Conservation (phyloP, 2,329 filamentous ascomycete species). For the Monosporascus ibericus region DNA sequence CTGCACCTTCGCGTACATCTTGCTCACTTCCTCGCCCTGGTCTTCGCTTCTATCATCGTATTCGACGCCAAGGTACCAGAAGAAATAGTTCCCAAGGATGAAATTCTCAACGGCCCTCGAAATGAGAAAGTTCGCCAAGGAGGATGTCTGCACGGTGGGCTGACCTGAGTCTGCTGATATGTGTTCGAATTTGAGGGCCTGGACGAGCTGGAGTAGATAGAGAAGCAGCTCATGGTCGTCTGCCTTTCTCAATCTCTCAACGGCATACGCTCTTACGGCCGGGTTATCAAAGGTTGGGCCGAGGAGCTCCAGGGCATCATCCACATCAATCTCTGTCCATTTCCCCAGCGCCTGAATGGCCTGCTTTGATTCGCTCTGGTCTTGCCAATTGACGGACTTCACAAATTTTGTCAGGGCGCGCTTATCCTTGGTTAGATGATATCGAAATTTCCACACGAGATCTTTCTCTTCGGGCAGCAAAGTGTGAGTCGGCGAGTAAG, state of each 20-base stretch:
- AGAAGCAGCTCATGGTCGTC: constrained; percentile 87
- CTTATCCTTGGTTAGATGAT: constrained; percentile 90
- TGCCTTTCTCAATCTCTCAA: constrained; percentile 83
- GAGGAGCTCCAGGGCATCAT: constrained; percentile 89
- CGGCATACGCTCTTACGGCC: constrained; percentile 85
- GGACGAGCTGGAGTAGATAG: constrained; percentile 89
- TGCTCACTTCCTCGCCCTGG: constrained; percentile 67
- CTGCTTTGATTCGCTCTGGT: constrained; percentile 77
- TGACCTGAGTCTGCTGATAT: constrained; percentile 57
- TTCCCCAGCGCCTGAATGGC: constrained; percentile 84
- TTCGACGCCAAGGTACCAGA: constrained; percentile 99
- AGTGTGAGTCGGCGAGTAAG: constrained; percentile 85
- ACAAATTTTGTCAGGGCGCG: constrained; percentile 92
- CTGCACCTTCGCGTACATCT: constrained; percentile 86
- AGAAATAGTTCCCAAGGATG: constrained; percentile 86
- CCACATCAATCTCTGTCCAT: constrained; percentile 95
- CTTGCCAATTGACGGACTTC: constrained; percentile 93
- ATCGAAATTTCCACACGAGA: constrained; percentile 93
- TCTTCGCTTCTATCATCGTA: constrained; percentile 79
- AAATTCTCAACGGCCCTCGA: constrained; percentile 82
- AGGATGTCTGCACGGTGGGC: constrained; percentile 63
- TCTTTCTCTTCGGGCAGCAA: constrained; percentile 90
- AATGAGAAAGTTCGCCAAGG: constrained; percentile 83
- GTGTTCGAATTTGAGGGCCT: constrained; percentile 90
- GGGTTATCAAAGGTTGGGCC: constrained; percentile 88